Evolutionary conservation across 306 rosid genomes (phyloP).

Genomic region (Castanea mollissima): DNA sequence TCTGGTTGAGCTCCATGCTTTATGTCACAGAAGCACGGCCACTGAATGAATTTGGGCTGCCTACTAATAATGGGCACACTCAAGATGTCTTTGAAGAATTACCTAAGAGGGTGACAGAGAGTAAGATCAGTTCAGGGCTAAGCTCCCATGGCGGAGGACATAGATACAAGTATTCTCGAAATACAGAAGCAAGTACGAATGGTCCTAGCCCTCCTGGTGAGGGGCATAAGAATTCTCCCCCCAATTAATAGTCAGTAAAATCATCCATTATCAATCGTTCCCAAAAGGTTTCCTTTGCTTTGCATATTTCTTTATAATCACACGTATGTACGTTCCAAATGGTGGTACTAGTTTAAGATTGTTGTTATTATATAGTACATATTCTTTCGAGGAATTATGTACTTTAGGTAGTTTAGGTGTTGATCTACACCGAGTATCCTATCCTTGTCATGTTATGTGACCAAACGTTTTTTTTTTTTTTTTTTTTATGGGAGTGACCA

Average conservation of each 20-base stretch:
- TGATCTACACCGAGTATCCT: not conserved
- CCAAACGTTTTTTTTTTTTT: not conserved
- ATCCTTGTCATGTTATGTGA: not conserved
- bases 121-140: not conserved
- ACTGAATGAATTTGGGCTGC: conserved; percentile 19
- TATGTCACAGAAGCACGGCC: conserved; percentile 29
- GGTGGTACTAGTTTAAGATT: not conserved
- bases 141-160: conserved; percentile 5
- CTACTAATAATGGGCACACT: not conserved
- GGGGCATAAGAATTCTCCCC: conserved; percentile 22
- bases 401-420: not conserved
- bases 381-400: not conserved
- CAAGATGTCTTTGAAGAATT: conserved; percentile 1
- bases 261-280: not conserved
- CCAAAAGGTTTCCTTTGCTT: not conserved
- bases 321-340: not conserved
- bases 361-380: not conserved
- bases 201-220: conserved; percentile 49
- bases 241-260: not conserved
- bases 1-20: conserved; percentile 9
- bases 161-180: not conserved
- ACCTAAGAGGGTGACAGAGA: not conserved
- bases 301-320: not conserved
- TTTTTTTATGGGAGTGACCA: not conserved
- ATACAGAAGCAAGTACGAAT: not conserved